Conservation (phyloP, 164 flowering plant species). For the Dillenia suffruticosa region DNA sequence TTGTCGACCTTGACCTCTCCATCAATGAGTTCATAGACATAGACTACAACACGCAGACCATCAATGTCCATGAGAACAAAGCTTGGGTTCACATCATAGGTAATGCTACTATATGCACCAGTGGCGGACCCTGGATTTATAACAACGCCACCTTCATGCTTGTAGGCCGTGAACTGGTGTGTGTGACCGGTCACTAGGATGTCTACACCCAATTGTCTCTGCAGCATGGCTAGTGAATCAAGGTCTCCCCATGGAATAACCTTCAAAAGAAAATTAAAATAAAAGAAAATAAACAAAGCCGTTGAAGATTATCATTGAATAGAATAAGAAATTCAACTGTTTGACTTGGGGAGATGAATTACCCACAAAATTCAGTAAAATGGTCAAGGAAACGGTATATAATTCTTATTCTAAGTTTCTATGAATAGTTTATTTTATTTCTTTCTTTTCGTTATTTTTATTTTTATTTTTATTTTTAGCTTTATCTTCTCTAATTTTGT, state of each 20-base stretch:
- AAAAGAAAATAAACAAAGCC: not conserved
- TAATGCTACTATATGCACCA: conserved; percentile 80
- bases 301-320: too few relatives aligned
- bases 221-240: conserved; percentile 95
- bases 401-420: too few relatives aligned
- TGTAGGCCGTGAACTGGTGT: conserved; percentile 82
- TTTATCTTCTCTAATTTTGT: too few relatives aligned
- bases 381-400: too few relatives aligned
- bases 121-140: conserved; percentile 90
- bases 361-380: too few relatives aligned
- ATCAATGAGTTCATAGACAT: conserved; percentile 83
- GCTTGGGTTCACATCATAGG: conserved; percentile 86
- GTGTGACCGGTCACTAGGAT: conserved; percentile 95
- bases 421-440: too few relatives aligned
- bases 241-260: conserved; percentile 96
- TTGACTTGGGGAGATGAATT: too few relatives aligned
- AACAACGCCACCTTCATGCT: conserved; percentile 86
- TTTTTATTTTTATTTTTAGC: too few relatives aligned
- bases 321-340: too few relatives aligned
- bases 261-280: conserved; percentile 23
- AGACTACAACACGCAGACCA: conserved; percentile 76
- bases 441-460: too few relatives aligned
- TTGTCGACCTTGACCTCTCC: conserved; percentile 93
- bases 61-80: conserved; percentile 89
- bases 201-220: conserved; percentile 93